Base-by-base conservation (phyloP, 805 yeast species). In the Hanseniaspora occidentalis region DNA sequence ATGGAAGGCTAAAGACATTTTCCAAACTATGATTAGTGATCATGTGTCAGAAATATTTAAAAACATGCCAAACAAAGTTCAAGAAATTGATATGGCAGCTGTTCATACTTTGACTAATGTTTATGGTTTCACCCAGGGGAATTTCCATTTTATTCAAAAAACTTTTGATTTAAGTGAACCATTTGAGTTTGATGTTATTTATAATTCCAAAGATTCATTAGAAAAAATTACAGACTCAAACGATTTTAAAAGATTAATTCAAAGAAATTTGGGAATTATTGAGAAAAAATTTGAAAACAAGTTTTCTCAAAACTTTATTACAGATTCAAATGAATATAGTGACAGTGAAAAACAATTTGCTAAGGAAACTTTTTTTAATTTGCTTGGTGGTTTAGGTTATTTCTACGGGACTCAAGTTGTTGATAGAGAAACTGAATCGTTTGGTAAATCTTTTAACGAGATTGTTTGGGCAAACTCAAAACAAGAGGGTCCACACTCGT, bases 371-470 rank as follows among this genome's bases (percentile, higher is more conserved):
- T 53, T 89, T 8, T 81, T 96, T 0, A 89, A 88, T 42, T 65
- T 92, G 35, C 56, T 84, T 42, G 98, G 96, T 17, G 97, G 97
- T 11, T 70, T 92, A 39, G 84, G 95, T 2, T 86, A 85, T 59
- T 82, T 82, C 52, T 68, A 83, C 52, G 97, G 98, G 25, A 81
- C 77, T 39, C 83, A 80, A 38, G 53, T 81, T 38, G 92, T 92
- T 19, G 95, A 88, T 55, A 66, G 94, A 48, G 67, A 69, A 4
- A 75, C 84, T 1, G 65, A 67, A 3, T 64, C 78, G 25, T 84
- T 79, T 48, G 86, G 81, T 43, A 83, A 80, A 9, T 76, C 77
- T 5, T 80, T 78, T 54, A 77, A 72, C 11, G 69, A 69, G 13
- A 62, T 69, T 27, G 34, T 16, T 17, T 21, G 26, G 13, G 18